Evolutionary conservation across 371 early-diverging fungal genomes (phyloP).

Genomic region (Mortierella sp.): DNA sequence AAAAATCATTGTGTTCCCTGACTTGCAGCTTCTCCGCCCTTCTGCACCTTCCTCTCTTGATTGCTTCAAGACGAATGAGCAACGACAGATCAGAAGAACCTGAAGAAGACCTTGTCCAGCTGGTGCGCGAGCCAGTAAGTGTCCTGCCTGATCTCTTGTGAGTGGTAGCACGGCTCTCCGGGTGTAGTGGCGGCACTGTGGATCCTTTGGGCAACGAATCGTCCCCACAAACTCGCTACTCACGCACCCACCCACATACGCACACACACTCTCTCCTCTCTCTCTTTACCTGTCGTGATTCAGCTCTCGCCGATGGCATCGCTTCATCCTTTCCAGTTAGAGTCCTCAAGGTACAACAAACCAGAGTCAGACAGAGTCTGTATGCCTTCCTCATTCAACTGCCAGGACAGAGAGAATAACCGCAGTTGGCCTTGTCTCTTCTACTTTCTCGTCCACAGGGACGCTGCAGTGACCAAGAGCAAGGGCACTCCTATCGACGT

Average conservation of each 20-base stretch:
- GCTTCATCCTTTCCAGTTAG: conserved; percentile 1
- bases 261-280: background rate
- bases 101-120: conserved; percentile 16
- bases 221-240: no score
- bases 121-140: conserved; percentile 24
- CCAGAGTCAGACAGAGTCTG: background rate
- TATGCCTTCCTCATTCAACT: background rate
- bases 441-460: background rate
- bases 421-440: background rate
- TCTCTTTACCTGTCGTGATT: background rate
- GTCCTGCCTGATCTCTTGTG: background rate
- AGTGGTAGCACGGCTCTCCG: background rate
- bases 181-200: no score
- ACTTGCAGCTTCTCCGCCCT: no score
- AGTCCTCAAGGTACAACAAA: conserved; percentile 1
- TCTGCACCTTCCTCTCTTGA: background rate
- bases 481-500: conserved; percentile 37
- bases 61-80: conserved; percentile 15
- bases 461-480: conserved; percentile 7
- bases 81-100: conserved; percentile 9
- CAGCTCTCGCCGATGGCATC: conserved; percentile 2
- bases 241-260: no score
- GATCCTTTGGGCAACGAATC: no score
- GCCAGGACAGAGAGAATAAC: background rate
- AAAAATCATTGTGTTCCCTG: no score